phyloP scores from a whole-genome alignment of 164 flowering plant species.

The Vitis rotundifolia region DNA sequence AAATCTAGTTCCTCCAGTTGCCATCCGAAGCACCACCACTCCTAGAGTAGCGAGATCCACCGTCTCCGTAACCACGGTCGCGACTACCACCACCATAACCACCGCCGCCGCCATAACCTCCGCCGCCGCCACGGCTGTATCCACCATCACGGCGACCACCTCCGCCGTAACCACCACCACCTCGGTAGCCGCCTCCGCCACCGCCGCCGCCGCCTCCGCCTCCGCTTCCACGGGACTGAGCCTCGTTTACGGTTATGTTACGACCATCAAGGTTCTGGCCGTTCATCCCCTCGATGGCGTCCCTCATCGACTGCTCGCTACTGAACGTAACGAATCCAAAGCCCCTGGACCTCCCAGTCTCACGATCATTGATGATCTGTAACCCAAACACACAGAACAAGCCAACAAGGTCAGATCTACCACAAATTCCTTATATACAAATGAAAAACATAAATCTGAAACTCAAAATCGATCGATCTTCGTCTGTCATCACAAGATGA shows the following conservation, averaged over 20 bases:
- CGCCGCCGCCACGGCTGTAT: constrained; percentile 14
- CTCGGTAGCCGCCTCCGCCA: constrained; percentile 18
- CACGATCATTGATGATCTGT: constrained; percentile 58
- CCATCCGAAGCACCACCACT: constrained; percentile 35
- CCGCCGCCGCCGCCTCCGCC: constrained; percentile 41
- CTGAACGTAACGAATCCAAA: constrained; percentile 60
- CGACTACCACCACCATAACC: constrained; percentile 25
- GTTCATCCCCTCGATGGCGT: constrained; percentile 63
- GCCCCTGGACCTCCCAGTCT: constrained; percentile 61
- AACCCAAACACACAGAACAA: neutral
- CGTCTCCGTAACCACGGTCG: constrained; percentile 9
- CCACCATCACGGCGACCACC: constrained; percentile 22
- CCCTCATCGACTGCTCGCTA: constrained; percentile 49
- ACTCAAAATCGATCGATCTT: constrained; percentile 38
- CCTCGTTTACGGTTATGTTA: constrained; percentile 58
- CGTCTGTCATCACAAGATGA: constrained; percentile 30
- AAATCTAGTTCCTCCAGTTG: constrained; percentile 41
- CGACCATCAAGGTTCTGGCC: constrained; percentile 59
- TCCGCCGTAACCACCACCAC: constrained; percentile 19
- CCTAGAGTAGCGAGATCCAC: constrained; percentile 22
- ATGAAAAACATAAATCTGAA: constrained; percentile 9
- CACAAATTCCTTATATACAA: neutral
- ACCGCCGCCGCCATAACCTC: constrained; percentile 16
- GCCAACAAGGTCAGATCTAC: constrained; percentile 7
- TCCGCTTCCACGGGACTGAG: constrained; percentile 57